Evolutionary conservation across 805 yeast species (phyloP).

Genomic region (Zygosaccharomyces kombuchaensis): DNA sequence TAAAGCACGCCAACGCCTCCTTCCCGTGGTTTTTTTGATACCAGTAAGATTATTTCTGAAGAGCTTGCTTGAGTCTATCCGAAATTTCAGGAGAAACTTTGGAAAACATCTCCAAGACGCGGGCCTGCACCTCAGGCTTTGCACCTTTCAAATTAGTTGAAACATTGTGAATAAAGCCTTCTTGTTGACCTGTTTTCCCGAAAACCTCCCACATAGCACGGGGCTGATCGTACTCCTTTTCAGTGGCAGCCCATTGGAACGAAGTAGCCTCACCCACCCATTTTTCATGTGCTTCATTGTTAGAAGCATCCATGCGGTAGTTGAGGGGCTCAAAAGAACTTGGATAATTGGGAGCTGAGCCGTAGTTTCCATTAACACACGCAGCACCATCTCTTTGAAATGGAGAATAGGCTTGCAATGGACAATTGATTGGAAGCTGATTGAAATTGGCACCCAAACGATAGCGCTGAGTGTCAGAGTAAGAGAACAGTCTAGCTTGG

Average conservation of each 20-base stretch:
- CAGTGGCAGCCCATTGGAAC: constrained; percentile 61
- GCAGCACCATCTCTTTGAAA: constrained; percentile 57
- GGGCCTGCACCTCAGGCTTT: constrained; percentile 57
- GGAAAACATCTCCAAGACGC: constrained; percentile 57
- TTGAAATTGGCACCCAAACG: constrained; percentile 61
- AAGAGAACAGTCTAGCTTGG: constrained; percentile 67
- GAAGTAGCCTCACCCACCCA: constrained; percentile 63
- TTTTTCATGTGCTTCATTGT: constrained; percentile 48
- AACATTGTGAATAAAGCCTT: constrained; percentile 61
- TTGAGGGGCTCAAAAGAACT: constrained; percentile 39
- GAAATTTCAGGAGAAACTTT: constrained; percentile 61
- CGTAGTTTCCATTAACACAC: constrained; percentile 43
- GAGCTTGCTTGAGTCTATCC: constrained; percentile 24
- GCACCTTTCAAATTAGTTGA: constrained; percentile 58
- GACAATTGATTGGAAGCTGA: constrained; percentile 54
- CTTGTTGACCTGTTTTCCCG: constrained; percentile 61
- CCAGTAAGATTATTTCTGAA: not conserved
- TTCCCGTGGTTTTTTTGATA: not conserved
- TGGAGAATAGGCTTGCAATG: constrained; percentile 40
- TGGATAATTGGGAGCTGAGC: constrained; percentile 45
- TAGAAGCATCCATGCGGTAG: constrained; percentile 27
- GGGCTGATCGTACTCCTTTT: constrained; percentile 60
- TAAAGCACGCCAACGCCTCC: no score
- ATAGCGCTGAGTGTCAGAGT: constrained; percentile 67
- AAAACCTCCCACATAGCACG: constrained; percentile 60